Conservation (phyloP, 352 stramenopile species). For the Phytopythium delawarense region DNA sequence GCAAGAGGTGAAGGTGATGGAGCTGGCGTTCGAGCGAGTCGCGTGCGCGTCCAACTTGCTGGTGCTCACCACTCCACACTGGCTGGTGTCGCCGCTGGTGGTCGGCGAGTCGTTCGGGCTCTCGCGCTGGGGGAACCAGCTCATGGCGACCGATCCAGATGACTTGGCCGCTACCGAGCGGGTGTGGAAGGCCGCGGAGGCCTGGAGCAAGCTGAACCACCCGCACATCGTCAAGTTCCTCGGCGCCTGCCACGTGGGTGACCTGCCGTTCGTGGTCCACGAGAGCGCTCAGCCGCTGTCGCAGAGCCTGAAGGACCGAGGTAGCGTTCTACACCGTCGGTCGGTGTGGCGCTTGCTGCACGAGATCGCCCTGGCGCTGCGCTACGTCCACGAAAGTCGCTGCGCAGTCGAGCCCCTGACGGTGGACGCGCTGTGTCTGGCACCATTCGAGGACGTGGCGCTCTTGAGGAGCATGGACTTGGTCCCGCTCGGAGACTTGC, state of each 20-base stretch:
- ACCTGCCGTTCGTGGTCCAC: not conserved
- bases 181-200: not conserved
- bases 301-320: not conserved
- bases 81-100: not conserved
- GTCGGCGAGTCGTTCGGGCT: not conserved
- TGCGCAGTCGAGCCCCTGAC: not conserved
- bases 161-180: not conserved
- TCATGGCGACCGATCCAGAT: not conserved
- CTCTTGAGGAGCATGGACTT: not conserved
- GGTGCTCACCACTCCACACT: not conserved
- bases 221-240: conserved; percentile 1
- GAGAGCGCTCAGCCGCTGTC: not conserved
- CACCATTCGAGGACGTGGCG: not conserved
- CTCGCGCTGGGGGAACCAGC: not conserved
- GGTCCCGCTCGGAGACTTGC: not conserved
- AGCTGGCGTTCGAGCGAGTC: conserved; percentile 1
- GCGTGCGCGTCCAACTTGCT: not conserved
- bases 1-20: not conserved
- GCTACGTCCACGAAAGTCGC: not conserved
- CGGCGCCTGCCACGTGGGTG: conserved; percentile 4
- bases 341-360: not conserved
- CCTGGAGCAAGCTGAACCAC: not conserved
- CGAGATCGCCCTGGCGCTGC: conserved; percentile 1
- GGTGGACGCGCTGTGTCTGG: not conserved
- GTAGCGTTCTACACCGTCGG: not conserved